Evolutionary conservation across 148 eudicot genomes (phyloP).

Genomic region (Pouteria glomerata): DNA sequence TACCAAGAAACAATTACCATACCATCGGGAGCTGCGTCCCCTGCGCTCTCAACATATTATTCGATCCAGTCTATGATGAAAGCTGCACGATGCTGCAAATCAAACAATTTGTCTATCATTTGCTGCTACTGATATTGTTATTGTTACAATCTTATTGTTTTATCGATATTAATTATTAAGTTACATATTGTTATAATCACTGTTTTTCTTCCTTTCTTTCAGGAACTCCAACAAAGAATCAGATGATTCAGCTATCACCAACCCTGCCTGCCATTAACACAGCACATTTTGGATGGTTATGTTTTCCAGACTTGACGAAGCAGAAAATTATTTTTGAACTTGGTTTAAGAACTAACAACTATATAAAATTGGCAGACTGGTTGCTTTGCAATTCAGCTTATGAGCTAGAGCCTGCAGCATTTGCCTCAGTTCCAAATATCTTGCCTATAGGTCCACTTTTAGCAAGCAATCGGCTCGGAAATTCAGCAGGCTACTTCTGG

Average conservation of each 20-base stretch:
- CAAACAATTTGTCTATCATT: too few species aligned
- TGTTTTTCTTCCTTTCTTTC: not conserved
- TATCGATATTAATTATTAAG: too few species aligned
- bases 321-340: not conserved
- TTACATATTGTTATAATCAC: not conserved
- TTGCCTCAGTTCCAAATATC: not conserved
- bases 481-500: conserved; percentile 16
- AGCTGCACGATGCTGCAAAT: too few species aligned
- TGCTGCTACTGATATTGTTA: too few species aligned
- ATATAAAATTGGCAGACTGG: not conserved
- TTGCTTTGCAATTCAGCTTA: conserved; percentile 1
- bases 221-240: conserved; percentile 2
- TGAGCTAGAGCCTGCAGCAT: conserved; percentile 9
- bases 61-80: too few species aligned
- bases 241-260: conserved; percentile 7
- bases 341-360: too few species aligned
- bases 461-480: conserved; percentile 7
- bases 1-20: too few species aligned
- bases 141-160: too few species aligned
- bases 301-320: not conserved
- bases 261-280: conserved; percentile 22
- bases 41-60: too few species aligned
- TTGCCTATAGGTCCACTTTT: conserved; percentile 13
- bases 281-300: not conserved
- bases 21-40: too few species aligned